Evolutionary conservation across 108 stramenopile species (phyloP).

Genomic region (Mediolabrus comicus): DNA sequence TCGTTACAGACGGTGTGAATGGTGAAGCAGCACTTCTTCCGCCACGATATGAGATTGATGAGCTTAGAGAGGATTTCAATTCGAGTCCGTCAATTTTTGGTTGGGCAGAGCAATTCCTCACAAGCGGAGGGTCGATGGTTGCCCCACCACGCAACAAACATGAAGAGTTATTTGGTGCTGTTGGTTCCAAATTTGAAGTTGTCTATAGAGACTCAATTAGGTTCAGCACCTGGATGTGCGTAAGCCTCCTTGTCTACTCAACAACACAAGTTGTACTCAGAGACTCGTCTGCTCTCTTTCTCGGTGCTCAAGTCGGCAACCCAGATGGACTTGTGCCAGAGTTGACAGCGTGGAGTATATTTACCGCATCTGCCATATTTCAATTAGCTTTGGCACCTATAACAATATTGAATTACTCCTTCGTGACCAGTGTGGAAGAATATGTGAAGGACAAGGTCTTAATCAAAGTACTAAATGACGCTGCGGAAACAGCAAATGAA

Average conservation of each 20-base stretch:
- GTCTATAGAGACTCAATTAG: constrained; percentile 43
- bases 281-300: constrained; percentile 24
- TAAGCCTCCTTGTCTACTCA: constrained; percentile 36
- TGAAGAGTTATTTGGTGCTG: constrained; percentile 39
- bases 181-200: constrained; percentile 26
- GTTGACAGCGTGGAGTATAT: constrained; percentile 23
- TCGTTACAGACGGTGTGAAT: constrained; percentile 19
- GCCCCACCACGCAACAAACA: constrained; percentile 22
- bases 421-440: constrained; percentile 37
- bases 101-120: constrained; percentile 20
- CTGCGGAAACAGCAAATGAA: too few relatives aligned
- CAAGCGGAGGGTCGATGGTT: constrained; percentile 8
- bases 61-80: constrained; percentile 18
- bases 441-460: too few relatives aligned
- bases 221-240: constrained; percentile 41
- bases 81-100: constrained; percentile 24
- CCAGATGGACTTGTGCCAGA: constrained; percentile 27
- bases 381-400: constrained; percentile 37
- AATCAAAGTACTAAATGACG: too few relatives aligned
- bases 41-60: constrained; percentile 25
- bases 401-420: constrained; percentile 38
- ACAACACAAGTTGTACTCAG: constrained; percentile 36
- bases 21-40: constrained; percentile 28
- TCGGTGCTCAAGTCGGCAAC: constrained; percentile 11
- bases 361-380: constrained; percentile 3